Conservation (phyloP, 805 yeast species). For the Metschnikowia peoriensis region DNA sequence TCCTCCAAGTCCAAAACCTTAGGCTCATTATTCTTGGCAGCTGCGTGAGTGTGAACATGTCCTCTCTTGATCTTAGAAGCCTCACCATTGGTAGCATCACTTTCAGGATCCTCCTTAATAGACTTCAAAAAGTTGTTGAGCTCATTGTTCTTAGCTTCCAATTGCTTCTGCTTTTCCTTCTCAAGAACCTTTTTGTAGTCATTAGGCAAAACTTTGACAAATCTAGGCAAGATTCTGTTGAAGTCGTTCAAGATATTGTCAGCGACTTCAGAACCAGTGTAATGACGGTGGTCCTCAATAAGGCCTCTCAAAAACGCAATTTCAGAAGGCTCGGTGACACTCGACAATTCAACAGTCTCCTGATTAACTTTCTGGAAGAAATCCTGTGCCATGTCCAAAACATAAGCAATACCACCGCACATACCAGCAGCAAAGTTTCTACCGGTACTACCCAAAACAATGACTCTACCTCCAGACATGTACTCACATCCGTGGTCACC, state of each 20-base stretch:
- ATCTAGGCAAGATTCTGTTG: slow-evolving; percentile 82
- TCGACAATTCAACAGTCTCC: slow-evolving; percentile 77
- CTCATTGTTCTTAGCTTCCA: slow-evolving; percentile 64
- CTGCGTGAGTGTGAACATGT: slow-evolving; percentile 38
- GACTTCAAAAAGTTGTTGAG: slow-evolving; percentile 63
- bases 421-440: slow-evolving; percentile 96
- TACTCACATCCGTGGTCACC: slow-evolving; percentile 99
- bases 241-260: slow-evolving; percentile 79
- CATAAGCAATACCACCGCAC: slow-evolving; percentile 99
- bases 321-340: slow-evolving; percentile 81
- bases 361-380: slow-evolving; percentile 75
- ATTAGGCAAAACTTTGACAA: slow-evolving; percentile 88
- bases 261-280: slow-evolving; percentile 90
- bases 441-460: slow-evolving; percentile 87
- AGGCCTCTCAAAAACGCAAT: slow-evolving; percentile 91
- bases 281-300: slow-evolving; percentile 92
- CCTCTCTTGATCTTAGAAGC: slow-evolving; percentile 56
- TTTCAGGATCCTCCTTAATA: slow-evolving; percentile 77
- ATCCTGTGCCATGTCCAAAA: slow-evolving; percentile 92
- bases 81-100: slow-evolving; percentile 89
- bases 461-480: slow-evolving; percentile 99
- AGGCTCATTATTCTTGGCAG: slow-evolving; percentile 56
- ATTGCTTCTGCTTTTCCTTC: slow-evolving; percentile 63
- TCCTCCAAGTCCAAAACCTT: slow-evolving; percentile 88
- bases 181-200: slow-evolving; percentile 91